phyloP scores from a whole-genome alignment of 352 stramenopile species.

The Globisporangium cylindrosporum region DNA sequence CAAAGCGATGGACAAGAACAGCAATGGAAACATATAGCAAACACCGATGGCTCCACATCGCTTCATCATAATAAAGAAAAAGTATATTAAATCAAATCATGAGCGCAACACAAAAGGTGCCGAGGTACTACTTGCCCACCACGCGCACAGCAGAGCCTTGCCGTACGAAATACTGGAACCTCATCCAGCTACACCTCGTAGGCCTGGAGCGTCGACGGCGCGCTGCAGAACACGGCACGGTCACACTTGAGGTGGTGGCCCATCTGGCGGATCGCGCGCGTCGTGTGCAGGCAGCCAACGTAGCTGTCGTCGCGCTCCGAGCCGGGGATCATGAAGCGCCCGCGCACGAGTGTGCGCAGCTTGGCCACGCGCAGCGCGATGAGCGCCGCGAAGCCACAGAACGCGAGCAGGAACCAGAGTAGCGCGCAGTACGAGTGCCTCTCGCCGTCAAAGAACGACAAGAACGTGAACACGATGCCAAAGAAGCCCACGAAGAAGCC shows the following conservation, averaged over 20 bases:
- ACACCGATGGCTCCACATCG: no score
- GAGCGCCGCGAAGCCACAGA: not conserved
- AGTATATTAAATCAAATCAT: no score
- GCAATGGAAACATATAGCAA: no score
- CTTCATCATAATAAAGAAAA: no score
- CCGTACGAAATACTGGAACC: no score
- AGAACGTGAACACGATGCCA: constrained; percentile 5
- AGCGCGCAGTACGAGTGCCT: constrained; percentile 3
- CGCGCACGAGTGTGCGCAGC: constrained; percentile 3
- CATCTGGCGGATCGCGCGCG: constrained; percentile 13
- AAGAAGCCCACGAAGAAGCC: constrained; percentile 9
- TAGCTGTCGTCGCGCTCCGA: constrained; percentile 6
- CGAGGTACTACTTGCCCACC: no score
- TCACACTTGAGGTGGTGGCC: constrained; percentile 14
- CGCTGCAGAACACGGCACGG: constrained; percentile 11
- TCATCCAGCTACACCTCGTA: constrained; percentile 9
- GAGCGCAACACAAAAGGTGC: no score
- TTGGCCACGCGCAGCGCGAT: constrained; percentile 2
- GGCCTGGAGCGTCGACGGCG: constrained; percentile 13
- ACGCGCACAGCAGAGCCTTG: no score
- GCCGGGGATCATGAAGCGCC: constrained; percentile 5
- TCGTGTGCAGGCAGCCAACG: constrained; percentile 4
- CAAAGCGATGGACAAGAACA: no score
- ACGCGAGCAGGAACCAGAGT: constrained; percentile 3
- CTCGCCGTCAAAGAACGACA: constrained; percentile 10